phyloP scores from a whole-genome alignment of 2,329 filamentous ascomycete genomes.

The Exserohilum turcica region DNA sequence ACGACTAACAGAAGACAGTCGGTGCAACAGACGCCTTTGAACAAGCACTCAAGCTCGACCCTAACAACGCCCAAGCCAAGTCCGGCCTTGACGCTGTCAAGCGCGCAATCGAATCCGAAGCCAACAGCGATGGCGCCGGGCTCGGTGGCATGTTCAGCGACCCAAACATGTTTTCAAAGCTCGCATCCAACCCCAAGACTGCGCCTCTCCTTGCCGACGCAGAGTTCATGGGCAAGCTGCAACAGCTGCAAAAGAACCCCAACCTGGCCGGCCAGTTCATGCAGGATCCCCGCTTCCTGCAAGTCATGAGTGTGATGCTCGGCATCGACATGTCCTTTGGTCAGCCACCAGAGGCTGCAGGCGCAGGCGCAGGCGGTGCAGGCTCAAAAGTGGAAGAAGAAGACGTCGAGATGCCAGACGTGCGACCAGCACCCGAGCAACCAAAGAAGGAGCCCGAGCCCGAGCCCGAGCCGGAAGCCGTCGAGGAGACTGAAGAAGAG shows the following conservation, averaged over 20 bases:
- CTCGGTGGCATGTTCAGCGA: constrained; percentile 95
- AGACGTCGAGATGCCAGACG: constrained; percentile 80
- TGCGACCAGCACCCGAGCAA: constrained; percentile 61
- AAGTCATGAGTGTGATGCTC: constrained; percentile 91
- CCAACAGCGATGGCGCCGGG: constrained; percentile 69
- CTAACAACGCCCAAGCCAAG: constrained; percentile 90
- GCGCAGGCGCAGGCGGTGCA: constrained; percentile 47
- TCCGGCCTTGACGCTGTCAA: constrained; percentile 83
- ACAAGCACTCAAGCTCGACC: constrained; percentile 90
- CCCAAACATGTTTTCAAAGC: constrained; percentile 85
- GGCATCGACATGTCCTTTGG: constrained; percentile 88
- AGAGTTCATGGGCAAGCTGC: constrained; percentile 87
- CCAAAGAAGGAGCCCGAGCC: constrained; percentile 54
- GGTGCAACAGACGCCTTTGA: constrained; percentile 89
- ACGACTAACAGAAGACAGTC: constrained; percentile 51
- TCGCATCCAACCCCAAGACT: constrained; percentile 94
- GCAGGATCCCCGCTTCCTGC: constrained; percentile 86
- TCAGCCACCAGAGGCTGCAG: constrained; percentile 54
- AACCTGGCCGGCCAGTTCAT: constrained; percentile 79
- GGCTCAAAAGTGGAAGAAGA: constrained; percentile 65
- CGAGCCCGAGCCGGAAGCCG: constrained; percentile 66
- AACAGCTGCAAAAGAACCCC: constrained; percentile 80
- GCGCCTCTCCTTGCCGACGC: constrained; percentile 77
- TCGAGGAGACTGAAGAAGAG: constrained; percentile 86
- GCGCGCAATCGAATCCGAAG: constrained; percentile 83